Evolutionary conservation across 2,329 filamentous ascomycete species (phyloP), one percentile per base, ranked within the genome.

Genomic region (Colletotrichum gigasporum): DNA sequence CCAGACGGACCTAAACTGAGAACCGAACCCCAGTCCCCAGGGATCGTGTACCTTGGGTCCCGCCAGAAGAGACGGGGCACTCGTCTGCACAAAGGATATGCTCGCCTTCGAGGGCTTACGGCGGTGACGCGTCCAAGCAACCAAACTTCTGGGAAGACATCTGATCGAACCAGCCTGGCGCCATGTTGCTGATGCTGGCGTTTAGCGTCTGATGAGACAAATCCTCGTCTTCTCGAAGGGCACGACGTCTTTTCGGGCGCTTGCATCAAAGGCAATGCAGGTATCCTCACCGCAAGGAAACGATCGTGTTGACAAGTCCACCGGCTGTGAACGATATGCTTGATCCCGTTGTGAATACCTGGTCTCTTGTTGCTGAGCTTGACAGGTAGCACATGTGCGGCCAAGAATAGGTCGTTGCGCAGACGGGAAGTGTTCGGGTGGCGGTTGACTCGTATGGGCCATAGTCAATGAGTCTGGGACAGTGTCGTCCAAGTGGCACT

Each of bases 201-300:
- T 53, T 53, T 39, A 30, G 20, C 8, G 55, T 30, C 41, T 50
- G 47, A 34, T 35, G 41, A 50, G 34, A 35, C 35, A 20, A 20
- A n/a, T 5, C 14, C 14, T 26, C 42, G 14, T 16, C 18, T 3
- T n/a, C 35, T 35, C 18, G 20, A 30, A 16, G 12, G 37, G 22
- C 26, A 35, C 28, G 34, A 41, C n/a, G 35, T 64, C 56, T 30
- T 41, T 12, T 16, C 28, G 56, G 56, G n/a, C 44, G 30, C n/a
- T 34, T 50, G 20, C 56, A 61, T 18, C 30, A 2, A 16, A 18
- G n/a, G 20, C 9, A 26, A 64, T 44, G 56, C 41, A 53, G n/a
- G 48, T 45, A 48, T 30, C 56, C 56, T 61, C 42, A 61, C 50
- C 57, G 61, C 56, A 64, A 54, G 53, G 51, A 35, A 44, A 35